Evolutionary conservation across 2,329 filamentous ascomycete species (phyloP), one percentile per base, ranked within the genome.

Genomic region (Aspergillus sp.): DNA sequence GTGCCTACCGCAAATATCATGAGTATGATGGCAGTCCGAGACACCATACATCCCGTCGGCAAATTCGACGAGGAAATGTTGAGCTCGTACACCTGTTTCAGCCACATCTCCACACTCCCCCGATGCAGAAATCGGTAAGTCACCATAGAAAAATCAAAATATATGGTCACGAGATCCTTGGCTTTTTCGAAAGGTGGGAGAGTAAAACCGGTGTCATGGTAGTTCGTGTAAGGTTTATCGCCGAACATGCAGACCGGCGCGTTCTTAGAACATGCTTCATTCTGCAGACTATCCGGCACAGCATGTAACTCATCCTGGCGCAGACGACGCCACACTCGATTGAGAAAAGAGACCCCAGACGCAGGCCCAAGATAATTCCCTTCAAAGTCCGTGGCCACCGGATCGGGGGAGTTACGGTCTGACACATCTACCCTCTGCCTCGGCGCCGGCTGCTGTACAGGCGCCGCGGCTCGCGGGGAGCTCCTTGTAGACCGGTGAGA

Each of bases 261-360:
- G 24, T 73, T 72, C 20, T 72, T 71, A 1, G 60, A 50, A 17
- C 61, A 64, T 0, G 60, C 61, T 38, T 70, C 68, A 53, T 65
- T 62, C 19, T 64, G 61, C 35, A 66, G 47, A 14, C 60, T 59
- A 49, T 62, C 60, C 0, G 67, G 66, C 24, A 68, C 63, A 3
- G 65, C 63, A 0, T 66, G 68, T 16, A 57, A 68, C 38, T 73
- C 74, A 77, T 84, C 47, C 77, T 85, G 43, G 76, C 85, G 56
- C 62, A 89, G 50, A 77, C 86, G 71, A 77, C 87, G 67, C 85
- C 88, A 76, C 78, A 86, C 74, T 76, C 86, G 84, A 68, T 88
- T 58, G 74, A 89, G 69, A 72, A 86, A 76, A 59, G 81, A 72
- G 61, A 79, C 65, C 41, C 76, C 63, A 63, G 81, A 75, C 3